Conservation (phyloP, 495 filamentous ascomycete species). For the Barbatosphaeria neglecta region DNA sequence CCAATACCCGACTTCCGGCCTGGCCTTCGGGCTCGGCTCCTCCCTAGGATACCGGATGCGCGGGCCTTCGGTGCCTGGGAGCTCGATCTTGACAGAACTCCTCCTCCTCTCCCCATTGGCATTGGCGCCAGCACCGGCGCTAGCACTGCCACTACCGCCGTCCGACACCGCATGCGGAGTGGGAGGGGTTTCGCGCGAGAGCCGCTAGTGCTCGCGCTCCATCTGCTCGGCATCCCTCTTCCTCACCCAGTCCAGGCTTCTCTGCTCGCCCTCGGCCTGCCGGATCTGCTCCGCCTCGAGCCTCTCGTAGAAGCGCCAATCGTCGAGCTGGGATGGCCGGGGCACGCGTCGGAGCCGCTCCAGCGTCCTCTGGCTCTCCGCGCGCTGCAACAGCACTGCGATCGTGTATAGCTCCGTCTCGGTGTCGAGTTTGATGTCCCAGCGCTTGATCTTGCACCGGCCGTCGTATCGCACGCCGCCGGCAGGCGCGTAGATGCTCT, state of each 20-base stretch:
- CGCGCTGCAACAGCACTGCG: not conserved
- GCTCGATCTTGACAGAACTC: not conserved
- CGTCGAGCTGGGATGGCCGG: conserved; percentile 33
- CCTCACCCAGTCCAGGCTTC: conserved; percentile 3
- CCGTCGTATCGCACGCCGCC: conserved; percentile 40
- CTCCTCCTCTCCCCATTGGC: not conserved
- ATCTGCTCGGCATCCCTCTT: not conserved
- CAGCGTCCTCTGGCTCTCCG: not conserved
- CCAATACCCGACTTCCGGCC: too few relatives aligned
- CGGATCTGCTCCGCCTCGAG: conserved; percentile 24
- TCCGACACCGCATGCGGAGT: too few relatives aligned
- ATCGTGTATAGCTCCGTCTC: not conserved
- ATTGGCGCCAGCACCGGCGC: too few relatives aligned
- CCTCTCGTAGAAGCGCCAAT: conserved; percentile 30
- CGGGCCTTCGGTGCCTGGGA: not conserved
- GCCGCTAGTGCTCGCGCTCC: not conserved
- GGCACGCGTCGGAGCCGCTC: conserved; percentile 8
- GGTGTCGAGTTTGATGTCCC: not conserved
- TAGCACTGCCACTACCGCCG: too few relatives aligned
- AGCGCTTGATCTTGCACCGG: conserved; percentile 16
- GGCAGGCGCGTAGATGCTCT: conserved; percentile 29
- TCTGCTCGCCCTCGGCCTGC: conserved; percentile 7
- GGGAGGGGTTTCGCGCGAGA: too few relatives aligned
- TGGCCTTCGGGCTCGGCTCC: not conserved
- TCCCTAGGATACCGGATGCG: not conserved